Evolutionary conservation across 139 green algal species (phyloP), one percentile per base, ranked within the genome.

Genomic region (Microglena sp.): DNA sequence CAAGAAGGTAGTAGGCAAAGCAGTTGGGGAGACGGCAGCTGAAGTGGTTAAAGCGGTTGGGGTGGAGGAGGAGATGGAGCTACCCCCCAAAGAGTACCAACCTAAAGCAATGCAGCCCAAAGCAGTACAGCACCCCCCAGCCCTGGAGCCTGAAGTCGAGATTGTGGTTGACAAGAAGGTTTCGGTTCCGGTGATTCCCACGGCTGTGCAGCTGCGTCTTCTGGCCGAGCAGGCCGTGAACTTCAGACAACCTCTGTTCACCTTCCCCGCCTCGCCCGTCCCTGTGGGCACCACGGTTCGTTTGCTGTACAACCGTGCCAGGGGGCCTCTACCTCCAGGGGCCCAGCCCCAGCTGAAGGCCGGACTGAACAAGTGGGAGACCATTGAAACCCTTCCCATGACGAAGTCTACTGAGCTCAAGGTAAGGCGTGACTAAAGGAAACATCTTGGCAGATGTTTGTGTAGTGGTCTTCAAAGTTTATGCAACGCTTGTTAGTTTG

Each of bases 321-420:
- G n/a, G 33, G 79, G 84, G 0, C 76, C 82, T 4, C 78, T 93
- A 56, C 71, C 84, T 0, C 33, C 36, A 15, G 55, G 53, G 5
- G 45, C 15, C n/a, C 21, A 21, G 11, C 53, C 86, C 30, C 64
- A 69, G 50, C 5, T 92, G 27, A 95, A 94, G 76, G 66, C 78
- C 15, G 86, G 86, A 43, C 35, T 87, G 4, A 95, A 94, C 82
- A 84, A 82, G 56, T 94, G 88, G 89, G 85, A 92, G 75, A 70
- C 58, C 27, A 77, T 89, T 2, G 43, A 73, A 31, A 53, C 71
- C 31, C 18, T 86, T 28, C 56, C 81, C 67, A 82, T 93, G 85
- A 32, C 61, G 55, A 45, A 0, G 28, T 24, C 28, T 35, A 33
- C 11, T 45, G 24, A 18, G 40, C 11, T 46, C 46, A 57, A 57